Base-by-base conservation (phyloP, 1,284 basidiomycete species). In the Leccinum fallax region DNA sequence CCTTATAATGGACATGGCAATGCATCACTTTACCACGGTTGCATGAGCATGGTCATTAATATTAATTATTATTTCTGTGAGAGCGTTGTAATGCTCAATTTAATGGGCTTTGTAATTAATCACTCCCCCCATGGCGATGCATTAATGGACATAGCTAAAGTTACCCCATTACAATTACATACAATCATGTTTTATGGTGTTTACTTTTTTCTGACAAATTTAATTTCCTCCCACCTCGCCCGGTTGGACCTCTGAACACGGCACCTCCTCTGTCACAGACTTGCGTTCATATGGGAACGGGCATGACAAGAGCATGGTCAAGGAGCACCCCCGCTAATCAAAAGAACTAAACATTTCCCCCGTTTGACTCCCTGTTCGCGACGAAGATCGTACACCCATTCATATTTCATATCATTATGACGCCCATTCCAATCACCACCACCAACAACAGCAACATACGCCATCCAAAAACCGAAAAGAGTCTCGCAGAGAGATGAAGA, bases 401-500 rank as follows among this genome's bases (percentile, higher is more conserved):
- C 71, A 71, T 60, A 57, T 66, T 26, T 67, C 71, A 49, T 66
- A 64, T 60, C 65, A 63, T 58, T 55, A 73, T 54, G 68, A 69
- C 46, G 62, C 62, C 32, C 63, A 74, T 61, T 64, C 66, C 65
- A 72, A 71, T 71, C 69, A 71, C 53, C 67, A 71, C 48, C 36
- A 43, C 4, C 38, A n/a, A n/a, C 76, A 77, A 60, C 74, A 77
- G 58, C 77, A 80, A 51, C 55, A 74, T 15, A 66, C 77, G 26
- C 76, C 80, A 24, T 69, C 73, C 55, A 85, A 85, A 74, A 82
- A 67, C 56, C 78, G 83, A 58, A 85, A 85, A 69, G 84, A 89
- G 75, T 73, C 81, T 64, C 78, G 84, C 64, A 79, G 83, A 66
- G 88, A 90, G 75, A 83, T 83, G 73, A 87, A 84, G 74, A 79